phyloP scores from a whole-genome alignment of 495 filamentous ascomycete species.

The Daldinia concentrica region DNA sequence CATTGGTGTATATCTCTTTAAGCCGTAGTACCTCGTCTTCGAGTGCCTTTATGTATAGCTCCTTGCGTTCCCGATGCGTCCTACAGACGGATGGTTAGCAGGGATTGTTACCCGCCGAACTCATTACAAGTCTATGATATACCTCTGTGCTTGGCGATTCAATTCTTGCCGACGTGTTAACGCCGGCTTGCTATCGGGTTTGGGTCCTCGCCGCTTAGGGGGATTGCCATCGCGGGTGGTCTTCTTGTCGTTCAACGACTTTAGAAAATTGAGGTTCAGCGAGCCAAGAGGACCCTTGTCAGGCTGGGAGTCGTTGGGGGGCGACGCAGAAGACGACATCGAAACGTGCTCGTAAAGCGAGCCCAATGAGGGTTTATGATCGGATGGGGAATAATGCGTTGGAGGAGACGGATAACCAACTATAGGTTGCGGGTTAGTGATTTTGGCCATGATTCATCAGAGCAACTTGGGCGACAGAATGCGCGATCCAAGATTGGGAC shows the following conservation, averaged over 20 bases:
- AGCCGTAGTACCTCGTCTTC: slow-evolving; percentile 86
- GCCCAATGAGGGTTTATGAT: slow-evolving; percentile 46
- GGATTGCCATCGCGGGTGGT: slow-evolving; percentile 81
- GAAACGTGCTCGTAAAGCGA: slow-evolving; percentile 49
- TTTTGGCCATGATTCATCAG: slow-evolving; percentile 40
- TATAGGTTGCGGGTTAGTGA: slow-evolving; percentile 42
- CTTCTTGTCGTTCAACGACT: slow-evolving; percentile 69
- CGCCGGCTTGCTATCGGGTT: slow-evolving; percentile 95
- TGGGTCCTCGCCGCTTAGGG: slow-evolving; percentile 90
- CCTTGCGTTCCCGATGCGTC: slow-evolving; percentile 96
- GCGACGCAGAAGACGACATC: slow-evolving; percentile 57
- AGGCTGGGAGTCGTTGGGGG: slow-evolving; percentile 46
- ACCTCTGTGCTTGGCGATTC: slow-evolving; percentile 96
- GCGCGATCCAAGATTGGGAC: slow-evolving; percentile 21
- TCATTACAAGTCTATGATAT: slow-evolving; percentile 34
- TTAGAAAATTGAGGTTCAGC: slow-evolving; percentile 66
- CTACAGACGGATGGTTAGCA: slow-evolving; percentile 50
- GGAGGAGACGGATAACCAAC: slow-evolving; percentile 55
- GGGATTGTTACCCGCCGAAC: background rate
- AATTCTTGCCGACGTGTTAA: slow-evolving; percentile 92
- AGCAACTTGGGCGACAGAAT: slow-evolving; percentile 17
- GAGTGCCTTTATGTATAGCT: slow-evolving; percentile 91
- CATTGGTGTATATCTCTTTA: slow-evolving; percentile 68
- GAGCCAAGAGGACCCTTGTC: slow-evolving; percentile 64
- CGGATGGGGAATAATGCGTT: slow-evolving; percentile 48